Base-by-base conservation (phyloP, 257 asterid genomes). In the Agastache rugosa region DNA sequence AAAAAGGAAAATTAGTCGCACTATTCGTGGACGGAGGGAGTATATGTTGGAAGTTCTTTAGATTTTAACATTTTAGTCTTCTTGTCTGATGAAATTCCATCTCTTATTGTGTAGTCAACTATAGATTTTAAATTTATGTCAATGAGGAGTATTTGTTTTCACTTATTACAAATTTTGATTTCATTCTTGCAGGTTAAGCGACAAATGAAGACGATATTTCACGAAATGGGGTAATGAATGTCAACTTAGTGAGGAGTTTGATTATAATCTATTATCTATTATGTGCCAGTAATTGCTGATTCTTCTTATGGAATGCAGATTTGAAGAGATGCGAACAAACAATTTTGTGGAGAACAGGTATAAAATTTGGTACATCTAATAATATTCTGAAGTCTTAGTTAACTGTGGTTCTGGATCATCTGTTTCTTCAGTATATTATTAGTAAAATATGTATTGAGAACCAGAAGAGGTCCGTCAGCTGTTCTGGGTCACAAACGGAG, bases 251-350 rank as follows among this genome's bases (percentile, higher is more conserved):
- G 15, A 27, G 77, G 55, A 67, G 44, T 17, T 22, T 75, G 59
- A 8, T 56, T 10, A 19, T 53, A 27, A 56, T 71, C 44, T 59
- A 61, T 11, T 51, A 17, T 65, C 66, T 31, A 34, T 73, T 62
- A 8, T n/a, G n/a, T 61, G 23, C 10, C 29, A 31, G 31, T 27
- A 44, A 75, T 45, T 63, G 78, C 72, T 37, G 63, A 74, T 20
- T 37, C 50, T 11, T 45, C 60, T 79, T 34, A 37, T 67, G 75
- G 39, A 51, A 8, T 85, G 81, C 87, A 94, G 98, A 69, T 95
- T 95, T 74, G 99, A 95, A 84, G 99, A 95, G 87, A 95, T 95
- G 99, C 94, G 96, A 3, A 95, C 99, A 56, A 88, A 92, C 82
- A 92, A 95, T 75, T 95, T 56, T 82, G 98, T 90, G 48, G 99